These are phyloP conservation scores for Hypoxylon sp. DNA, from an alignment of 2,329 filamentous ascomycete genomes.

Conservation along the genomic window DNA sequence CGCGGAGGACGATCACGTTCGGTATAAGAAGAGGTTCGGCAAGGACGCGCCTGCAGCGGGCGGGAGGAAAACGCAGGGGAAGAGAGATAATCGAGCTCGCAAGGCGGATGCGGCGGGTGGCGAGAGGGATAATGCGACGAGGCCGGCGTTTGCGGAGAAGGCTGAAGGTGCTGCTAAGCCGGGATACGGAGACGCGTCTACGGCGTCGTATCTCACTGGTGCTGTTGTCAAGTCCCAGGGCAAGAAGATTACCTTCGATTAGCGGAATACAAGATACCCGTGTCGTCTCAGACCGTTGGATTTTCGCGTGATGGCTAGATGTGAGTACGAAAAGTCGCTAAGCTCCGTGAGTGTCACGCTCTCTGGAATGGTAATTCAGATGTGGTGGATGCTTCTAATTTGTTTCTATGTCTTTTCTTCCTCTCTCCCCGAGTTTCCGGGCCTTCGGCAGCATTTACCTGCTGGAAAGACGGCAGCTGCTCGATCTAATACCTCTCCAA, in stretches of 20 bases:
- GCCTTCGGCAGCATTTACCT: not conserved
- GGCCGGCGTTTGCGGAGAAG: constrained; percentile 46
- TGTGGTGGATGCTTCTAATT: not conserved
- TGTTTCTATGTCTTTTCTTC: not conserved
- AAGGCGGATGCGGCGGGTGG: not conserved
- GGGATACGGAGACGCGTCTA: constrained; percentile 61
- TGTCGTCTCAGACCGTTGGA: not conserved
- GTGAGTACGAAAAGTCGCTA: not conserved
- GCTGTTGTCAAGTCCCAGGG: constrained; percentile 83
- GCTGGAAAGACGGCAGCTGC: not conserved
- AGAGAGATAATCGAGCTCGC: constrained; percentile 1
- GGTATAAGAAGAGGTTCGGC: constrained; percentile 95
- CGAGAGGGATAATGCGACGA: constrained; percentile 37
- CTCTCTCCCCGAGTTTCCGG: too few relatives aligned
- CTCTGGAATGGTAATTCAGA: not conserved
- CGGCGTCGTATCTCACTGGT: constrained; percentile 75
- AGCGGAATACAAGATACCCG: constrained; percentile 42
- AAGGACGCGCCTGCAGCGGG: constrained; percentile 68
- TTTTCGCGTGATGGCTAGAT: not conserved
- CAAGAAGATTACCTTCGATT: constrained; percentile 86
- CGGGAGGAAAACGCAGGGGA: constrained; percentile 15
- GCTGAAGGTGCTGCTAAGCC: constrained; percentile 56
- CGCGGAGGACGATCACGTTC: constrained; percentile 87
- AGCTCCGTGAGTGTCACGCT: not conserved
- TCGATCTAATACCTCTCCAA: constrained; percentile 71